Base-by-base conservation (phyloP, 768 basidiomycete genomes). In the Terana coerulea region DNA sequence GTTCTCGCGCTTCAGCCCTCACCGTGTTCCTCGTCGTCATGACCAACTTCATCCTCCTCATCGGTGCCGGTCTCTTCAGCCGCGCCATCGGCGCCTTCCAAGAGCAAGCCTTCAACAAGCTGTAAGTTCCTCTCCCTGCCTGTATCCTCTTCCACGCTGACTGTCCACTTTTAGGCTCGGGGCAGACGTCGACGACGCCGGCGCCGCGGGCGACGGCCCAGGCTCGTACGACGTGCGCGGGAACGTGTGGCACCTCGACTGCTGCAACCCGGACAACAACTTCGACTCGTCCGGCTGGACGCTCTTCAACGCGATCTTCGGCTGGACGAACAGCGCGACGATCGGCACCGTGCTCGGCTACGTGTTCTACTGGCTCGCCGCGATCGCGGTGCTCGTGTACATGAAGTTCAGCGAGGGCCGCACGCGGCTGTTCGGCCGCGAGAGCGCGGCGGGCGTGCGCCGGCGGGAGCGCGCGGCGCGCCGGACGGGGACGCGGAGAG, bases 61-160 rank as follows among this genome's bases (percentile, higher is more conserved):
- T 99, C 67, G 95, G 95, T 24, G 86, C 95, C 0, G 95, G 95
- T 14, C 79, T 99, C 24, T 93, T 95, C 73, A 87, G 85, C 59
- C 88, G 81, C 68, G 76, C 85, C 3, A 74, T 91, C 19, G 82
- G 84, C 59, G 70, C 78, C 29, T 92, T 92, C 72, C 71, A 98
- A 65, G 67, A 71, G 59, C 73, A 94, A 61, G 71, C 70, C 8
- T 95, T 81, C 72, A 80, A 83, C 58, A 58, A 63, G 0, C 68
- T 89, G 67, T 72, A 36, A 31, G 68, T 60, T 15, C 15, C 30
- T 49, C 34, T 33, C 28, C 21, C 52, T 33, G 21, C 5, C 7
- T 25, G 14, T 7, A 25, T 17, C 49, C 30, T 41, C 36, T n/a
- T 19, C 17, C 46, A 22, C n/a, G 40, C 35, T 25, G 5, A 11